These are phyloP conservation scores for Drechslera avenae DNA, from an alignment of 2,329 filamentous ascomycete genomes.

Conservation along the genomic window DNA sequence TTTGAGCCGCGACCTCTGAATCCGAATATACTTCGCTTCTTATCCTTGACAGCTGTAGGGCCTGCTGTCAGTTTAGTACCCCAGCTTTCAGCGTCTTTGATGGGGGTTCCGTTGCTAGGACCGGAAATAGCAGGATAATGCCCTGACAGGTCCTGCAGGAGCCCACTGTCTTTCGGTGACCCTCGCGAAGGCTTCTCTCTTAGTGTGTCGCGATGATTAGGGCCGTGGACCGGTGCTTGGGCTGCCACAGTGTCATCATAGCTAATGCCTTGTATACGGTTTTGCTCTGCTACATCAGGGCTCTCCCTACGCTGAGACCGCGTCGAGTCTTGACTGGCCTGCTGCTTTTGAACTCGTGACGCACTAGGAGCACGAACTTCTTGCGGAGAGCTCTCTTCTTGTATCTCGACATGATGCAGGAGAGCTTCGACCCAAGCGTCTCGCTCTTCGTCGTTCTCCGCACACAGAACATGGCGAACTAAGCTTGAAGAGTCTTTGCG, in stretches of 20 bases:
- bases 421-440: conserved; percentile 93
- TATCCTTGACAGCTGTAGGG: conserved; percentile 70
- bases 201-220: conserved; percentile 39
- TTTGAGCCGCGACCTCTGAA: conserved; percentile 72
- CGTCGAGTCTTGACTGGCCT: conserved; percentile 34
- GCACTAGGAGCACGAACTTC: conserved; percentile 52
- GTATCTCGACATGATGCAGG: conserved; percentile 83
- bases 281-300: conserved; percentile 43
- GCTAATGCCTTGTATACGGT: conserved; percentile 55
- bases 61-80: conserved; percentile 66
- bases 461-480: conserved; percentile 92
- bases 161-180: conserved; percentile 44
- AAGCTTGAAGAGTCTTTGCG: conserved; percentile 88
- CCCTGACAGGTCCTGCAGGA: conserved; percentile 36
- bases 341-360: conserved; percentile 50
- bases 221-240: conserved; percentile 60
- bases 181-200: conserved; percentile 24
- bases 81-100: conserved; percentile 83
- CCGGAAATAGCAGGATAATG: conserved; percentile 69
- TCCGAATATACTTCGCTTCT: conserved; percentile 74
- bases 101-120: conserved; percentile 81
- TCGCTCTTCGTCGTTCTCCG: conserved; percentile 89
- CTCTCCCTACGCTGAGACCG: conserved; percentile 45
- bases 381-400: conserved; percentile 50
- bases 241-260: conserved; percentile 64